A percentile compares a stretch with the other conserved stretches of the same genome.
Evolutionary conservation across 805 yeast genomes (phyloP).

Genomic region (Candida xiaguanensis): DNA sequence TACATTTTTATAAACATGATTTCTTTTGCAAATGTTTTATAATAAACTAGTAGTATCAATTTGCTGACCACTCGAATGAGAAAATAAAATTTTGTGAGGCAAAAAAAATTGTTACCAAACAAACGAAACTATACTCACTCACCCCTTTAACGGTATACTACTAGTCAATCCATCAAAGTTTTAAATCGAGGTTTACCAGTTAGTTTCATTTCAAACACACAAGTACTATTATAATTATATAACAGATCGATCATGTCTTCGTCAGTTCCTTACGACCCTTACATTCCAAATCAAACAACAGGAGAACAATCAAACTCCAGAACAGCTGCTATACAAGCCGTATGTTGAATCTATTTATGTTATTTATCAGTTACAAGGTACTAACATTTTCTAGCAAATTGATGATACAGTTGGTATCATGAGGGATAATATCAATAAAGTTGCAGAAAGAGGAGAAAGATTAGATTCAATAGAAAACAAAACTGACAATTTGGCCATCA

Average conservation of each 20-base stretch:
- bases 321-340: constrained; percentile 82
- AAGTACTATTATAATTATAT: no score
- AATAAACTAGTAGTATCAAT: no score
- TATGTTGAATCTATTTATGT: constrained; percentile 32
- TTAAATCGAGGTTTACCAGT: not conserved
- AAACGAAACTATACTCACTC: not conserved
- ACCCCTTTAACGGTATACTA: not conserved
- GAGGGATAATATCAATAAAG: constrained; percentile 95
- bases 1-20: no score
- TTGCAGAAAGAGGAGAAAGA: constrained; percentile 92
- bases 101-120: not conserved
- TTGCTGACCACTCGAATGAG: not conserved
- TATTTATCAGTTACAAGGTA: constrained; percentile 10
- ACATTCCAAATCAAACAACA: constrained; percentile 60
- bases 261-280: constrained; percentile 82
- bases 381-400: constrained; percentile 56
- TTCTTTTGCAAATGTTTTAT: no score
- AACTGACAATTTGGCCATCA: constrained; percentile 86
- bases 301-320: constrained; percentile 53
- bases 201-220: not conserved
- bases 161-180: not conserved
- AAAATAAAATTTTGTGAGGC: not conserved
- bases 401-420: constrained; percentile 96
- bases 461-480: constrained; percentile 88
- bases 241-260: constrained; percentile 63